Percentiles rank a stretch among this genome's conserved stretches.
Evolutionary conservation across 352 stramenopile genomes (phyloP).

Genomic region (Phytophthora pinifolia): DNA sequence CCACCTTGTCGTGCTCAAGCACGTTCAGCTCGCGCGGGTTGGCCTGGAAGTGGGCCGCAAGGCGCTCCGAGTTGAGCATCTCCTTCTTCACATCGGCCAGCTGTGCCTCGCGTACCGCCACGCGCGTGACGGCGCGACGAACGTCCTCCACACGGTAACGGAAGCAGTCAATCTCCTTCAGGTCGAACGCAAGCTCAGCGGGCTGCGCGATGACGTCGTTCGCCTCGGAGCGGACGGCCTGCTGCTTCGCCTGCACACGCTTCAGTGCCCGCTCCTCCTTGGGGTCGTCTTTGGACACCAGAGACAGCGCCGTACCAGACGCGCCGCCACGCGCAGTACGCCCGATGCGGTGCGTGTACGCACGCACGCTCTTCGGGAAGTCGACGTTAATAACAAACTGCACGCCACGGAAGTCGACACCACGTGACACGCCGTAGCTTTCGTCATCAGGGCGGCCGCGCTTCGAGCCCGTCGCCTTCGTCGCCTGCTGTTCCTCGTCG

Average conservation of each 20-base stretch:
- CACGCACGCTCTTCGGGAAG: conserved; percentile 93
- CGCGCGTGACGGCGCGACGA: conserved; percentile 92
- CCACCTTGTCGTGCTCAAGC: conserved; percentile 96
- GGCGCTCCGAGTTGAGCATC: conserved; percentile 97
- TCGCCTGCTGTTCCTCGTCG: conserved; percentile 36
- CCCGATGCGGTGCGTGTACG: conserved; percentile 98
- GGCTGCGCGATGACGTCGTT: conserved; percentile 92
- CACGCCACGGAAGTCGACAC: conserved; percentile 98
- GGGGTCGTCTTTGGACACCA: conserved; percentile 84
- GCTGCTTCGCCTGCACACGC: conserved; percentile 93
- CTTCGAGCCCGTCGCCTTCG: conserved; percentile 46
- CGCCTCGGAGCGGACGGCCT: conserved; percentile 70
- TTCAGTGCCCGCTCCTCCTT: conserved; percentile 87
- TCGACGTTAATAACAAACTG: conserved; percentile 99
- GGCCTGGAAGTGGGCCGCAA: conserved; percentile 97
- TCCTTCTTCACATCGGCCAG: conserved; percentile 97
- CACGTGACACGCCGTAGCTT: conserved; percentile 96
- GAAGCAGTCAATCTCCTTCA: conserved; percentile 98
- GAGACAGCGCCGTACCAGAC: conserved; percentile 95
- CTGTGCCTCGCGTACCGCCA: conserved; percentile 94
- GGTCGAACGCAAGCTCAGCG: conserved; percentile 95
- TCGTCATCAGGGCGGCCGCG: conserved; percentile 66
- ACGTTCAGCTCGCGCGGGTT: conserved; percentile 95
- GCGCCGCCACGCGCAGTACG: conserved; percentile 96
- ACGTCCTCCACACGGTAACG: conserved; percentile 97